phyloP scores from a whole-genome alignment of 2,329 filamentous ascomycete species.

The Phyllosticta paracitricarpa region DNA sequence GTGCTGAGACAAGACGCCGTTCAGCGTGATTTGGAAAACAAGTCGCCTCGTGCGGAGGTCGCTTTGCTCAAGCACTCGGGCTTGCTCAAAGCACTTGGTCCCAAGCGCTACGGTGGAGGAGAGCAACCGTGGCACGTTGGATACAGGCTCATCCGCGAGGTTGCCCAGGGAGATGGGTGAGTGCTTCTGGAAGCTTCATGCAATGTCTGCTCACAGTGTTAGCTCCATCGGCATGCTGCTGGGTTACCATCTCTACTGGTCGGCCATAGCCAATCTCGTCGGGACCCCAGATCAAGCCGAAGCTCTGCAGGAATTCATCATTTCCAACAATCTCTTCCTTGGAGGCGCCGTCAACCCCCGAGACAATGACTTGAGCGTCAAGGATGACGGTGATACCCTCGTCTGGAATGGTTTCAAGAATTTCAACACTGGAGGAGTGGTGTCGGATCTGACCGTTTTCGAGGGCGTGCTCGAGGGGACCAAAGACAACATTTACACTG shows the following conservation, averaged over 20 bases:
- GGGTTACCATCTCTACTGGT: slow-evolving; percentile 57
- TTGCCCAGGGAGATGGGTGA: slow-evolving; percentile 54
- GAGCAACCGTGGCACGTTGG: slow-evolving; percentile 45
- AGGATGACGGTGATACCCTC: slow-evolving; percentile 42
- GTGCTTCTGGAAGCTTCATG: background rate
- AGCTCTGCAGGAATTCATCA: slow-evolving; percentile 46
- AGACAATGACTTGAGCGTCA: slow-evolving; percentile 51
- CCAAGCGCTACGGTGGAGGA: slow-evolving; percentile 42
- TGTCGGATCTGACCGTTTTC: slow-evolving; percentile 56
- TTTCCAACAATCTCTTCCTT: slow-evolving; percentile 55
- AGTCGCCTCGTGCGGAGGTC: slow-evolving; percentile 42
- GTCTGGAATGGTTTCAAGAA: slow-evolving; percentile 54
- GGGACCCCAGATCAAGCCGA: slow-evolving; percentile 52
- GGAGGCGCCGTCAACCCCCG: slow-evolving; percentile 56
- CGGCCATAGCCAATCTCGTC: slow-evolving; percentile 49
- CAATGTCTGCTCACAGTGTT: background rate
- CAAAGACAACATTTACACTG: slow-evolving; percentile 51
- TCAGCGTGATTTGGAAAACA: slow-evolving; percentile 41
- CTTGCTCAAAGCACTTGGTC: slow-evolving; percentile 41
- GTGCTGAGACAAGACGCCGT: slow-evolving; percentile 42
- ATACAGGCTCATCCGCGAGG: slow-evolving; percentile 51
- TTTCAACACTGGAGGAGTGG: slow-evolving; percentile 58
- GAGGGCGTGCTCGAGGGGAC: slow-evolving; percentile 53
- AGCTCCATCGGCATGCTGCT: slow-evolving; percentile 54
- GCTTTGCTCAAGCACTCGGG: slow-evolving; percentile 43